These are phyloP conservation scores for Paecilomyces formosus DNA, from an alignment of 2,329 filamentous ascomycete species.

Conservation along the genomic window DNA sequence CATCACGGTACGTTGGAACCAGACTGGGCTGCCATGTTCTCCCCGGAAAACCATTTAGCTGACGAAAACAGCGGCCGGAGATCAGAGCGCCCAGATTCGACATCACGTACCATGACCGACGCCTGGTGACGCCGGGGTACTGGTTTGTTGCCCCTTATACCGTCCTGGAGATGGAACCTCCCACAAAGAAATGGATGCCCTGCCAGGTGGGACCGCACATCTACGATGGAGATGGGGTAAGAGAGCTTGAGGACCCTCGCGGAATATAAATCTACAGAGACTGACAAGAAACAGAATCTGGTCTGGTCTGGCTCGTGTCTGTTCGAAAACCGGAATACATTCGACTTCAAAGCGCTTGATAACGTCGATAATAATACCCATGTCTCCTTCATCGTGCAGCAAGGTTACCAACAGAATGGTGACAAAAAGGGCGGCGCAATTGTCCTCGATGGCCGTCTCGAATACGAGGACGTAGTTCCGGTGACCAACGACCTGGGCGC, in stretches of 20 bases:
- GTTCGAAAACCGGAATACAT: conserved; percentile 40
- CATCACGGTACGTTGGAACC: conserved; percentile 18
- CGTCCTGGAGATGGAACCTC: conserved; percentile 13
- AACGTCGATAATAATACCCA: conserved; percentile 37
- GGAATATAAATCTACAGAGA: not conserved
- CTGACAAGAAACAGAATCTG: conserved; percentile 25
- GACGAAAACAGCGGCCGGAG: conserved; percentile 15
- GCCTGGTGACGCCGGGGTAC: conserved; percentile 34
- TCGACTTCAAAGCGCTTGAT: conserved; percentile 40
- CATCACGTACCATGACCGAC: conserved; percentile 18
- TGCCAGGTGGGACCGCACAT: conserved; percentile 43
- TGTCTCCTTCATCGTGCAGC: conserved; percentile 40
- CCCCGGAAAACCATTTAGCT: not conserved
- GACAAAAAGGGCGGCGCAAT: conserved; percentile 39
- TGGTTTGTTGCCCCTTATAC: conserved; percentile 43
- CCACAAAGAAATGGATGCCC: conserved; percentile 26
- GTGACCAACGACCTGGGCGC: conserved; percentile 14
- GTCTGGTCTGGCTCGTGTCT: conserved; percentile 43
- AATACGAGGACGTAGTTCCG: conserved; percentile 34
- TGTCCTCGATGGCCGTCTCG: conserved; percentile 41
- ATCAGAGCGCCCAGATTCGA: conserved; percentile 18
- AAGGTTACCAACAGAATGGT: conserved; percentile 22
- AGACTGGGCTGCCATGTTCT: too few species aligned
- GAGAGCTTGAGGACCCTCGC: not conserved
- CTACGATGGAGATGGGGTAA: conserved; percentile 41